These are phyloP conservation scores for Monosporascus sp. DNA, from an alignment of 2,329 filamentous ascomycete genomes.

Conservation along the genomic window DNA sequence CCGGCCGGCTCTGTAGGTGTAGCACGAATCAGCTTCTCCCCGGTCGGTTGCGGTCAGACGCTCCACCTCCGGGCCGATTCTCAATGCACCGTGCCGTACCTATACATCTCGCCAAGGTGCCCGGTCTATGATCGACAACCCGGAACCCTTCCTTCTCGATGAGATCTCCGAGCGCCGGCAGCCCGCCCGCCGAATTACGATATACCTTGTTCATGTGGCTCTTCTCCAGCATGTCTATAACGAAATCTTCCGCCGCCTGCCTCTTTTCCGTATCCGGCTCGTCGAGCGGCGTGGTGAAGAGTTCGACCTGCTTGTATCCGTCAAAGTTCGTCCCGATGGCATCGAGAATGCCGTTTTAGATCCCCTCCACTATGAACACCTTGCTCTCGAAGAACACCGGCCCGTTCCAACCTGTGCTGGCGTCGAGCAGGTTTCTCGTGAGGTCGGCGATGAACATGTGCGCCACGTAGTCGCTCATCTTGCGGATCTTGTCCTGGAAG, in stretches of 20 bases:
- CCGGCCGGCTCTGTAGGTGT: conserved; percentile 8
- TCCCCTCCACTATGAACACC: conserved; percentile 26
- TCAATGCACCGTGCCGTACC: conserved; percentile 32
- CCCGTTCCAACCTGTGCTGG: conserved; percentile 26
- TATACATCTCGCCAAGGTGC: conserved; percentile 31
- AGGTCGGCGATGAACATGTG: conserved; percentile 33
- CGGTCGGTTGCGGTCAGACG: conserved; percentile 14
- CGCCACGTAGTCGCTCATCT: conserved; percentile 31
- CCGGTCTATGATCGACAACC: conserved; percentile 26
- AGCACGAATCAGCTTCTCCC: conserved; percentile 19
- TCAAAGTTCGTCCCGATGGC: conserved; percentile 24
- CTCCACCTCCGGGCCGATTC: conserved; percentile 22
- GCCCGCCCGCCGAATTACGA: conserved; percentile 28
- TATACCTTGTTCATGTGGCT: conserved; percentile 33
- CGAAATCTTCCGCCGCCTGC: conserved; percentile 23
- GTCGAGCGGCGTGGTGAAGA: conserved; percentile 27
- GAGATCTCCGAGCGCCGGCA: conserved; percentile 27
- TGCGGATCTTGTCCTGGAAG: conserved; percentile 14
- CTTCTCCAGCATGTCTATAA: conserved; percentile 28
- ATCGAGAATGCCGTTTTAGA: conserved; percentile 27
- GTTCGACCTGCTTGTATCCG: conserved; percentile 23
- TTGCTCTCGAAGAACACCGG: conserved; percentile 27
- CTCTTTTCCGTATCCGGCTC: conserved; percentile 24
- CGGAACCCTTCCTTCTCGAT: conserved; percentile 14
- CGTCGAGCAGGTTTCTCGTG: conserved; percentile 26